These are phyloP conservation scores for Trametes elegans DNA, from an alignment of 768 basidiomycete genomes.

Conservation along the genomic window DNA sequence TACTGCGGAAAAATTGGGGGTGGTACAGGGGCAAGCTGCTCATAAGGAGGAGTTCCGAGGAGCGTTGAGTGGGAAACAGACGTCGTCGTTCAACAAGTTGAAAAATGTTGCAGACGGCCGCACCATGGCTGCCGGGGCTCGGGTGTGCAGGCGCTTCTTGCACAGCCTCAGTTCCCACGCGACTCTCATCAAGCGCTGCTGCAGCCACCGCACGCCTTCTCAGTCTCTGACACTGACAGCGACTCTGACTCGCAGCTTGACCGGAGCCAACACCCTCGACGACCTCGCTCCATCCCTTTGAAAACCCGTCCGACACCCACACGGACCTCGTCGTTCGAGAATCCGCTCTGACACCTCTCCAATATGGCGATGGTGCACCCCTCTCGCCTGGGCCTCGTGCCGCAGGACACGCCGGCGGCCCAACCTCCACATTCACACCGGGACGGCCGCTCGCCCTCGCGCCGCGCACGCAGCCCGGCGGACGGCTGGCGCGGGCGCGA, in stretches of 20 bases:
- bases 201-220: neutral
- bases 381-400: slow-evolving; percentile 66
- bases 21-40: too few species aligned
- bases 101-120: too few species aligned
- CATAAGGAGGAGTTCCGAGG: too few species aligned
- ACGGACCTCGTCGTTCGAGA: too few species aligned
- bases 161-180: neutral
- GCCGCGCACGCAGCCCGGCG: slow-evolving; percentile 1
- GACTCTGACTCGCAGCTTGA: neutral
- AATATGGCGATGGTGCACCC: slow-evolving; percentile 74
- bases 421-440: neutral
- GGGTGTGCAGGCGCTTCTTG: neutral
- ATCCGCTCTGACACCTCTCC: too few species aligned
- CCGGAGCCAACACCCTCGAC: neutral
- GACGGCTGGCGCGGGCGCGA: too few species aligned
- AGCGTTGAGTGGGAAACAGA: too few species aligned
- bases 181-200: neutral
- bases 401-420: slow-evolving; percentile 36
- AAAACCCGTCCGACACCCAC: too few species aligned
- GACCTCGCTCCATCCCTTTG: neutral
- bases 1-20: too few species aligned
- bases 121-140: too few species aligned
- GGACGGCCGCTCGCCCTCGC: slow-evolving; percentile 40
- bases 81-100: too few species aligned
- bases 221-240: neutral